Conservation (phyloP, 164 flowering plant species). For the Saururus chinensis region DNA sequence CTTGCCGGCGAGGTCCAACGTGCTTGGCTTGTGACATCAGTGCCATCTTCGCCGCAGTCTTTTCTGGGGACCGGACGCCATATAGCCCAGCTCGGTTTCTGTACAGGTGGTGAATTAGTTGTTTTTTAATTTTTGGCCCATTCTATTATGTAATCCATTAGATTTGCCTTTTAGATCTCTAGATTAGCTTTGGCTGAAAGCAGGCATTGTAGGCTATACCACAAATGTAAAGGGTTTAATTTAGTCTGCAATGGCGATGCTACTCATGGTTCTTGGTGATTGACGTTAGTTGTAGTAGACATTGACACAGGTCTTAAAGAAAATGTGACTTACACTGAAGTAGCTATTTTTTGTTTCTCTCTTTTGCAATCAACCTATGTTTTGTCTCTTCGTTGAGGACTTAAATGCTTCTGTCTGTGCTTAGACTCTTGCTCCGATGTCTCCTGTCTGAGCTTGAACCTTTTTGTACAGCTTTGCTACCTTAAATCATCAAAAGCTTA, state of each 20-base stretch:
- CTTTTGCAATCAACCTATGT: background rate
- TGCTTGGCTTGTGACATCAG: constrained; percentile 52
- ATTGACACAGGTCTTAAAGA: too few relatives aligned
- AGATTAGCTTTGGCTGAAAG: background rate
- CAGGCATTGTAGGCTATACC: background rate
- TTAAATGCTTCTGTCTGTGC: background rate
- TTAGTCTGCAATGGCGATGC: background rate
- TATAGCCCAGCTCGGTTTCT: constrained; percentile 58
- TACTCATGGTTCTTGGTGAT: background rate
- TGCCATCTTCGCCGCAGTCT: constrained; percentile 35
- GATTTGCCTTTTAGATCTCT: background rate
- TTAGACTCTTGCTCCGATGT: too few relatives aligned
- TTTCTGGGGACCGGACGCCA: constrained; percentile 48
- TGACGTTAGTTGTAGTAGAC: too few relatives aligned
- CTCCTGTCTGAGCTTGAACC: background rate
- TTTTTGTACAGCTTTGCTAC: too few relatives aligned
- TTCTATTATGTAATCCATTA: background rate
- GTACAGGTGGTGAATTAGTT: constrained; percentile 36
- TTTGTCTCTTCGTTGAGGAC: background rate
- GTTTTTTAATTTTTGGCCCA: background rate
- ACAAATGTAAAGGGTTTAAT: background rate
- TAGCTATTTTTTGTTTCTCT: background rate
- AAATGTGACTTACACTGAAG: too few relatives aligned
- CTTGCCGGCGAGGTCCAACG: constrained; percentile 24
- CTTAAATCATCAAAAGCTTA: too few relatives aligned